Base-by-base conservation (phyloP, 331 rosid species). In the Acacia pycnantha region DNA sequence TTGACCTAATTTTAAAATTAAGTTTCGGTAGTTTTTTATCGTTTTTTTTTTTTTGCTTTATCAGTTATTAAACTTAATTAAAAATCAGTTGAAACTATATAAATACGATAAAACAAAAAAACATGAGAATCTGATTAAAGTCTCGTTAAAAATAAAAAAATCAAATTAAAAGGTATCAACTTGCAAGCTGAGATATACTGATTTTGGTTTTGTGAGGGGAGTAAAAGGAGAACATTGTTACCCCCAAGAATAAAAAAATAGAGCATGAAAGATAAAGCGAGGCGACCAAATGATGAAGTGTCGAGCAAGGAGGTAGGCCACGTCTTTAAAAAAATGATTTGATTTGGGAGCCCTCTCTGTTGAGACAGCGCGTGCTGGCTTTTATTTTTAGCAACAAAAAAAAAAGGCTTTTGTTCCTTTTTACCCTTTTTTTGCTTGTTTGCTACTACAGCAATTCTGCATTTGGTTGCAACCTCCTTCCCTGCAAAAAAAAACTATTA, bases 251-350 rank as follows among this genome's bases (percentile, higher is more conserved):
- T 4, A 0, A 3, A 24, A 59, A 22, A 13, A 24, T 11, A 59
- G 8, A 59, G 66, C 21, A 58, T 11, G 26, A 61, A 51, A 18
- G 65, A 14, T 19, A 16, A 29, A 29, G 29, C 26, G 0, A 3
- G 18, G 11, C 12, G 70, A 50, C 65, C 48, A 56, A 56, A 75
- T 21, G 69, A 75, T 75, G 69, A 74, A 7, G 69, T 75, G 79
- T 47, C 15, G 53, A 58, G 14, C 53, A 53, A n/a, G 37, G 22
- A 54, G 14, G 68, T 54, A 26, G 66, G 8, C 78, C 62, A 74
- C 68, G 14, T 73, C 46, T 29, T 26, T 11, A 0, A 41, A 41
- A 48, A 73, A 73, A 46, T 44, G 24, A 71, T 24, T 22, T 22
- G 33, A 43, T 64, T 19, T 27, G 21, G 74, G 74, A 72, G 8